Base-by-base conservation (phyloP, 345 rosid species). In the Sisymbrium altissimum region DNA sequence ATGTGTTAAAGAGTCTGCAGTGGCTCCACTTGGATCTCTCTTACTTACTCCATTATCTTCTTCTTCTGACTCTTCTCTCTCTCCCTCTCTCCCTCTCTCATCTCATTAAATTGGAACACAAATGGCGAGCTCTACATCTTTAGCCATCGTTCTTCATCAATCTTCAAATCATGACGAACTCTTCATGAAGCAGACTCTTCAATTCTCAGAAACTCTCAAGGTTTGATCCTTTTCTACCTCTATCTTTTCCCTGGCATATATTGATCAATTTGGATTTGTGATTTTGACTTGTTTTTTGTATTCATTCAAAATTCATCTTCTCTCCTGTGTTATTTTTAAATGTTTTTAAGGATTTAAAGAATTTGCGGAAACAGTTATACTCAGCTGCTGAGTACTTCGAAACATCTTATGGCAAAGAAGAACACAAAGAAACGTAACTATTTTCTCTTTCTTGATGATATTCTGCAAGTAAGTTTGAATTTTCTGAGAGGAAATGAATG, bases 351-450 rank as follows among this genome's bases (percentile, higher is more conserved):
- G 98, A 91, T 52, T 78, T 94, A 82, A 94, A 84, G 89, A 83
- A 73, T 68, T 55, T 94, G 57, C 85, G 88, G 79, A 76, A 83
- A 64, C 97, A 94, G 54, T 67, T 94, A 45, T 89, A 87, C 83
- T 86, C 88, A 18, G 98, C 97, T 11, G 97, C 97, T 30, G 93
- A 94, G 17, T 84, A 89, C 76, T 91, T 88, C 68, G 98, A 94
- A 82, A 29, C 58, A 15, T 85, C 90, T 61, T 89, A 88, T 79
- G 54, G 54, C 45, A 64, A 83, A 70, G 86, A 86, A 45, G 85
- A 81, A 9, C 87, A 84, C 72, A 94, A 91, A 80, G 82, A 87
- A 71, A 58, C 82, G 97, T 88, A 79, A 89, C 79, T 43, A 36
- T 9, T 18, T 43, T 56, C 5, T 15, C 36, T 48, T 30, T 65